These are phyloP conservation scores for Cutaneotrichosporon cutaneum DNA, from an alignment of 1,284 basidiomycete genomes.

Conservation along the genomic window DNA sequence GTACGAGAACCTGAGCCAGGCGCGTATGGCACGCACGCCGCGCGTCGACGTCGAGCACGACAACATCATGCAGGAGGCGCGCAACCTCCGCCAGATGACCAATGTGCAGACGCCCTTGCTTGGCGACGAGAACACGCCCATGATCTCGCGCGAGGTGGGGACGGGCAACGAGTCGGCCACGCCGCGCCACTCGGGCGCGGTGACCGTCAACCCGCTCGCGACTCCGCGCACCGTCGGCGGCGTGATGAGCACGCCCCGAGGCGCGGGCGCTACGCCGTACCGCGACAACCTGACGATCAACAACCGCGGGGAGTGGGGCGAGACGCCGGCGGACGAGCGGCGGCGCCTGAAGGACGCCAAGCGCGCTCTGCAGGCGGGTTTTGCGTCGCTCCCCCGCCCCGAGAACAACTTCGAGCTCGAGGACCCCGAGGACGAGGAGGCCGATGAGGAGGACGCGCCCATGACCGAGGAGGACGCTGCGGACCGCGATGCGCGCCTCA, in stretches of 20 bases:
- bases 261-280: constrained; percentile 65
- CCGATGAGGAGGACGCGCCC: constrained; percentile 51
- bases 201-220: constrained; percentile 93
- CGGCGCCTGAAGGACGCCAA: constrained; percentile 65
- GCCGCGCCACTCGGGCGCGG: constrained; percentile 78
- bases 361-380: constrained; percentile 73
- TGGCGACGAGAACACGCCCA: constrained; percentile 92
- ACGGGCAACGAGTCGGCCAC: constrained; percentile 90
- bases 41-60: constrained; percentile 79
- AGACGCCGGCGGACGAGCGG: constrained; percentile 74
- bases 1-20: constrained; percentile 84
- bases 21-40: constrained; percentile 87
- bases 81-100: constrained; percentile 90
- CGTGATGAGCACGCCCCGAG: constrained; percentile 65
- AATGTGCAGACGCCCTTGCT: constrained; percentile 89
- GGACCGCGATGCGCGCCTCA: constrained; percentile 79
- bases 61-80: constrained; percentile 88
- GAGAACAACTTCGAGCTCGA: constrained; percentile 98
- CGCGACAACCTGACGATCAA: constrained; percentile 91
- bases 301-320: constrained; percentile 58
- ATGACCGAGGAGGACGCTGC: constrained; percentile 81
- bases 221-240: constrained; percentile 64
- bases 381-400: constrained; percentile 81
- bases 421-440: constrained; percentile 71
- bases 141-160: constrained; percentile 64